These are phyloP conservation scores for Nakazawaea populi DNA, from an alignment of 805 yeast genomes.

Conservation along the genomic window DNA sequence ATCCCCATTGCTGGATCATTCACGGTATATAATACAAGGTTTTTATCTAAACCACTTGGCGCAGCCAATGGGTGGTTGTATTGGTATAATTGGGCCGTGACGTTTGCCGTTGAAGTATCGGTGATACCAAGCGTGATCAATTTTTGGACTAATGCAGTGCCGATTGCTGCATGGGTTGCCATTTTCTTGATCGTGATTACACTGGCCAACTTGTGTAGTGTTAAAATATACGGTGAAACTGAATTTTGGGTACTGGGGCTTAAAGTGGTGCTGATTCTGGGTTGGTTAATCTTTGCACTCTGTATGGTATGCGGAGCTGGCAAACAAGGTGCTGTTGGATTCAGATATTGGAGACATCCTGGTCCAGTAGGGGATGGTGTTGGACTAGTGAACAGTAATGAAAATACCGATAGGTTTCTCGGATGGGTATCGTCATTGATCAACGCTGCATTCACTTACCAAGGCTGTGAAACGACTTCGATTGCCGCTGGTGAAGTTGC, in stretches of 20 bases:
- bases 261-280: conserved; percentile 65
- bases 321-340: conserved; percentile 62
- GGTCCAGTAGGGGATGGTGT: conserved; percentile 73
- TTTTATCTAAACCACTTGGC: conserved; percentile 63
- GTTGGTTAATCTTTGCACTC: conserved; percentile 60
- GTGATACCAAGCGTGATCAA: conserved; percentile 62
- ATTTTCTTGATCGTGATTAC: conserved; percentile 58
- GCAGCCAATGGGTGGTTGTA: conserved; percentile 69
- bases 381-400: conserved; percentile 31
- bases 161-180: conserved; percentile 65
- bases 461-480: conserved; percentile 75
- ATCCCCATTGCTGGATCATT: conserved; percentile 67
- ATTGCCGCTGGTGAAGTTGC: conserved; percentile 69
- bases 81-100: conserved; percentile 75
- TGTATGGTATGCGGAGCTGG: conserved; percentile 78
- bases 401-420: conserved; percentile 51
- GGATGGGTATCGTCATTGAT: conserved; percentile 69
- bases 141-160: conserved; percentile 66
- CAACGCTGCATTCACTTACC: conserved; percentile 72
- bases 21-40: conserved; percentile 60
- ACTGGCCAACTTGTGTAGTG: conserved; percentile 56
- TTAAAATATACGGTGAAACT: conserved; percentile 64
- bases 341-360: conserved; percentile 77
- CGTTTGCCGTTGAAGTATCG: conserved; percentile 69
- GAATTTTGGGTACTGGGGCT: conserved; percentile 70